Percentiles rank a stretch among this genome's conserved stretches.
Evolutionary conservation across 768 basidiomycete species (phyloP).

Genomic region (Vararia minispora): DNA sequence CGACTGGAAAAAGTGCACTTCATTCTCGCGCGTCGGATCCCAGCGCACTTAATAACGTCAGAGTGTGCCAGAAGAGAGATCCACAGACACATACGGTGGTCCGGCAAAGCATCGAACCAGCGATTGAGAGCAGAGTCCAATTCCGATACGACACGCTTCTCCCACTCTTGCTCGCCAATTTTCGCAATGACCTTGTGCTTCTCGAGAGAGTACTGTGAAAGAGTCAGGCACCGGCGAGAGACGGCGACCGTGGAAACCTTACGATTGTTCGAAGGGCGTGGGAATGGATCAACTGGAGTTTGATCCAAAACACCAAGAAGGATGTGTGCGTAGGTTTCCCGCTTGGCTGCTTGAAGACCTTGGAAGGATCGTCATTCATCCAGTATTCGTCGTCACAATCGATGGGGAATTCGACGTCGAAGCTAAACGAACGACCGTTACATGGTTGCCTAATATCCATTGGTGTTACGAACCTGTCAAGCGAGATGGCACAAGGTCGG

Average conservation of each 20-base stretch:
- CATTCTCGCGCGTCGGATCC: conserved; percentile 30
- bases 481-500: conserved; percentile 57
- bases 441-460: neutral
- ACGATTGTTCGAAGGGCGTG: conserved; percentile 55
- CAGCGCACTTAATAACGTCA: conserved; percentile 22
- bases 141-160: conserved; percentile 11
- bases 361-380: conserved; percentile 5
- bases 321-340: conserved; percentile 42
- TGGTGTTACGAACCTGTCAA: conserved; percentile 46
- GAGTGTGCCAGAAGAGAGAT: neutral
- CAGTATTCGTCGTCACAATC: conserved; percentile 15
- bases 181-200: conserved; percentile 7
- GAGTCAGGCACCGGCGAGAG: neutral
- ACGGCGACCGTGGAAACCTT: conserved; percentile 8
- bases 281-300: conserved; percentile 50
- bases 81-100: conserved; percentile 18
- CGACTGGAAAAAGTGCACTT: conserved; percentile 27
- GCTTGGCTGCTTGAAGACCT: conserved; percentile 49
- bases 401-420: conserved; percentile 12
- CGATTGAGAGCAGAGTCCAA: conserved; percentile 15
- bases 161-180: conserved; percentile 12
- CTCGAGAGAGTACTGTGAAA: conserved; percentile 13
- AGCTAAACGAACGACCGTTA: conserved; percentile 12
- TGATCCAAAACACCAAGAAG: conserved; percentile 43
- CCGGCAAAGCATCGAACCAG: conserved; percentile 30